These are phyloP conservation scores for Coniochaeta ligniaria DNA, from an alignment of 2,329 filamentous ascomycete genomes.

Conservation along the genomic window DNA sequence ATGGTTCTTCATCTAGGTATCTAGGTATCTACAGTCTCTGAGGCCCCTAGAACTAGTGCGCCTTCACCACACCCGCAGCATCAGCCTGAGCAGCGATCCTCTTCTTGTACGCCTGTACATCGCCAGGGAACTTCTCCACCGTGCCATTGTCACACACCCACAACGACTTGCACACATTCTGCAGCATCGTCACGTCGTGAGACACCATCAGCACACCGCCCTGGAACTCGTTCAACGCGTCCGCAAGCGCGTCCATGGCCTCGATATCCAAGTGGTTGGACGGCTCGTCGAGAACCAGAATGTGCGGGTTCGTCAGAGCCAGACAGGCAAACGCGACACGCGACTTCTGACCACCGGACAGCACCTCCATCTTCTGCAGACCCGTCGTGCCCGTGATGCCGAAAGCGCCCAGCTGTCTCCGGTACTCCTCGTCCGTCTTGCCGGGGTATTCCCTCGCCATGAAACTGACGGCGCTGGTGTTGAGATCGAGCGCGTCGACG, in stretches of 20 bases:
- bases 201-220: constrained; percentile 97
- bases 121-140: constrained; percentile 92
- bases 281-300: constrained; percentile 95
- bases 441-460: constrained; percentile 92
- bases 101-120: constrained; percentile 97
- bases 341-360: constrained; percentile 97
- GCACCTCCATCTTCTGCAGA: constrained; percentile 86
- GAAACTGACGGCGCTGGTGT: constrained; percentile 83
- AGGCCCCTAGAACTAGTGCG: constrained; percentile 33
- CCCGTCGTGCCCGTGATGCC: constrained; percentile 91
- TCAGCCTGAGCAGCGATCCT: constrained; percentile 86
- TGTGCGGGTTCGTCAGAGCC: constrained; percentile 88
- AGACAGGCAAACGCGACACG: constrained; percentile 97
- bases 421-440: constrained; percentile 92
- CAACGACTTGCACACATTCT: constrained; percentile 87
- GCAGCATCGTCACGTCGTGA: constrained; percentile 98
- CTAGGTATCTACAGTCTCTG: not conserved
- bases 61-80: constrained; percentile 75
- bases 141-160: constrained; percentile 96
- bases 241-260: constrained; percentile 91
- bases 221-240: constrained; percentile 78
- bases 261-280: constrained; percentile 99
- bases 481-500: constrained; percentile 91
- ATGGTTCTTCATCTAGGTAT: not conserved
- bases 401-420: constrained; percentile 85